Base-by-base conservation (phyloP, 805 yeast genomes). In the Middelhovenomyces tepae region DNA sequence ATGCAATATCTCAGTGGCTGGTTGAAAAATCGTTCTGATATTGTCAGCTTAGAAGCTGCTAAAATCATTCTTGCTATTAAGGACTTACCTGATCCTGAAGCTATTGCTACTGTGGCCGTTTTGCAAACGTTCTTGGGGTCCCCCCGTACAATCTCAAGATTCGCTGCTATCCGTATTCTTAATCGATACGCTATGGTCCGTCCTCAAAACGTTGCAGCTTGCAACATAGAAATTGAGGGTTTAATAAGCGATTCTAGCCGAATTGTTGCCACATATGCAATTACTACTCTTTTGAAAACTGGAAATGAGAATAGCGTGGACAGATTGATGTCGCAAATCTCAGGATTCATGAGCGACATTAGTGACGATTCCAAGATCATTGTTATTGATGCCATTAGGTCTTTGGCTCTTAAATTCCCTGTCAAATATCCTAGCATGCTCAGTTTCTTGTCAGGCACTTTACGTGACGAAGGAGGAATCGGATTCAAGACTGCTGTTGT, bases 291-390 rank as follows among this genome's bases (percentile, higher is more conserved):
- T 52, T 73, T 91, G 58, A 91, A 89, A 63, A 89, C 97, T 2
- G 95, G 96, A 54, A 86, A 87, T 44, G 79, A 84, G 41, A 85
- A 83, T 40, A 73, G 74, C 46, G 95, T 91, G 36, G 95, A 89
- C 56, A 72, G 94, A 50, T 71, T 91, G 47, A 84, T 91, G 59
- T 69, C 78, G 42, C 87, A 86, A 35, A 85, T 91, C 62, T 69
- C 91, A 20, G 78, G 79, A 22, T 80, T 87, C 55, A 83, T 89
- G 80, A 83, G 74, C 54, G 96, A 89, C 46, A 89, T 91, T 43
- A 75, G 94, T 20, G 98, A 91, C 58, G 98, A 91, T 55, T 91
- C 91, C 67, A 85, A 85, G 59, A 74, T 86, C 39, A 89, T 87
- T 45, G 93, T 91, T 34, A 84, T 91, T 43, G 97, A 91, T 54